phyloP scores from a whole-genome alignment of 2,329 filamentous ascomycete genomes.

The Fusarium nelsonii region DNA sequence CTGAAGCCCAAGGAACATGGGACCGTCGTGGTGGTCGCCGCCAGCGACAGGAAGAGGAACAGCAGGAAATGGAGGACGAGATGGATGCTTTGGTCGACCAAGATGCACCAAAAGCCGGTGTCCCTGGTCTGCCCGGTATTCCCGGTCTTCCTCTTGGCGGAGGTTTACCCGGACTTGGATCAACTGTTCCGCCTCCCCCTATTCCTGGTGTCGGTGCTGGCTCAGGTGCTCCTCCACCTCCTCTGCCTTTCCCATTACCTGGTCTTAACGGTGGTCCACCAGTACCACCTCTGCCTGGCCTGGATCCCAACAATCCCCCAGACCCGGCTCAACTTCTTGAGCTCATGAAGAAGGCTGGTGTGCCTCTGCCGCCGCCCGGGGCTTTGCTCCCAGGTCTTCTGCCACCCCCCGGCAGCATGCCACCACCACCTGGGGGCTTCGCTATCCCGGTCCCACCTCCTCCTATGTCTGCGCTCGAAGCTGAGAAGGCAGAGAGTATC shows the following conservation, averaged over 20 bases:
- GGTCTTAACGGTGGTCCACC: constrained; percentile 60
- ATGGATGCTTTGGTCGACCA: constrained; percentile 93
- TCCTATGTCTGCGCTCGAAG: constrained; percentile 54
- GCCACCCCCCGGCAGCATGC: constrained; percentile 56
- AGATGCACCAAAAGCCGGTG: constrained; percentile 68
- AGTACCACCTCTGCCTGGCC: constrained; percentile 65
- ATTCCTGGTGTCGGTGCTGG: constrained; percentile 65
- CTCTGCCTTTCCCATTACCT: constrained; percentile 67
- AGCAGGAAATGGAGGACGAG: constrained; percentile 93
- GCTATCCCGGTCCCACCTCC: constrained; percentile 54
- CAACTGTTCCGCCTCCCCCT: constrained; percentile 57
- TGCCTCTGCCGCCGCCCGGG: constrained; percentile 69
- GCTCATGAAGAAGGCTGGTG: constrained; percentile 74
- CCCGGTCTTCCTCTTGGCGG: constrained; percentile 68
- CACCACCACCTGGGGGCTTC: constrained; percentile 52
- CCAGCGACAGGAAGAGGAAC: constrained; percentile 90
- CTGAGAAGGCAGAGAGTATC: constrained; percentile 50
- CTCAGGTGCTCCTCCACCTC: constrained; percentile 58
- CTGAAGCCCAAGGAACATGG: constrained; percentile 95
- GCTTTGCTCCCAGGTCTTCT: constrained; percentile 60
- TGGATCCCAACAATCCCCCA: constrained; percentile 71
- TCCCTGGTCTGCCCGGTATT: constrained; percentile 63
- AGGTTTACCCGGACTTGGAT: constrained; percentile 58
- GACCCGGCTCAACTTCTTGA: constrained; percentile 72
- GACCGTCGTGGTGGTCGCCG: constrained; percentile 82